Evolutionary conservation across 768 basidiomycete genomes (phyloP).

Genomic region (Leccinum incarnatum): DNA sequence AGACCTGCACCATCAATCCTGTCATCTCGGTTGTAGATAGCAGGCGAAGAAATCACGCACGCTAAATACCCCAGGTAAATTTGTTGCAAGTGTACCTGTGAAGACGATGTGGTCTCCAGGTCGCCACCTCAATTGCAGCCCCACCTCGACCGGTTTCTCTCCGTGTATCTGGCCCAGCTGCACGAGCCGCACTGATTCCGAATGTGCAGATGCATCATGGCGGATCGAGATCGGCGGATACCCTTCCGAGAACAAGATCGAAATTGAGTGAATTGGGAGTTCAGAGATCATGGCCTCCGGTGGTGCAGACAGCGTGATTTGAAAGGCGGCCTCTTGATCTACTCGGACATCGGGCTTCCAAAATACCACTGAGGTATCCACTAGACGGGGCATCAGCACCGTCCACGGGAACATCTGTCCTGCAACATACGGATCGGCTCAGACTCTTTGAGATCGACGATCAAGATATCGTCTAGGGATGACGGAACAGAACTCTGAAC

Average conservation of each 20-base stretch:
- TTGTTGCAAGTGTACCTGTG: slow-evolving; percentile 3
- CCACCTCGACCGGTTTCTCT: neutral
- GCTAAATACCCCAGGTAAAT: slow-evolving; percentile 47
- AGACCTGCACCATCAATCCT: slow-evolving; percentile 19
- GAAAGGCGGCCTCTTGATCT: slow-evolving; percentile 34
- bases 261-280: too few species aligned
- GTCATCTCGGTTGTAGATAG: neutral
- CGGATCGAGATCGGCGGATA: slow-evolving; percentile 39
- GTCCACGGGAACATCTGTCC: neutral
- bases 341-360: neutral
- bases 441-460: slow-evolving; percentile 62
- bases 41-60: slow-evolving; percentile 37
- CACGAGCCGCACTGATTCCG: slow-evolving; percentile 25
- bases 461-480: slow-evolving; percentile 50
- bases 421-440: slow-evolving; percentile 57
- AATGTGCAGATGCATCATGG: slow-evolving; percentile 42
- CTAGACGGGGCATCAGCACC: neutral
- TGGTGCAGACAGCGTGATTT: slow-evolving; percentile 24
- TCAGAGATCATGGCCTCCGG: slow-evolving; percentile 43
- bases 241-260: too few species aligned
- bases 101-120: too few species aligned
- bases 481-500: slow-evolving; percentile 51
- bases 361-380: too few species aligned
- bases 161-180: slow-evolving; percentile 48
- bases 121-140: too few species aligned